Conservation (phyloP, 371 early-diverging fungal genomes). For the Mucor plumbeus region DNA sequence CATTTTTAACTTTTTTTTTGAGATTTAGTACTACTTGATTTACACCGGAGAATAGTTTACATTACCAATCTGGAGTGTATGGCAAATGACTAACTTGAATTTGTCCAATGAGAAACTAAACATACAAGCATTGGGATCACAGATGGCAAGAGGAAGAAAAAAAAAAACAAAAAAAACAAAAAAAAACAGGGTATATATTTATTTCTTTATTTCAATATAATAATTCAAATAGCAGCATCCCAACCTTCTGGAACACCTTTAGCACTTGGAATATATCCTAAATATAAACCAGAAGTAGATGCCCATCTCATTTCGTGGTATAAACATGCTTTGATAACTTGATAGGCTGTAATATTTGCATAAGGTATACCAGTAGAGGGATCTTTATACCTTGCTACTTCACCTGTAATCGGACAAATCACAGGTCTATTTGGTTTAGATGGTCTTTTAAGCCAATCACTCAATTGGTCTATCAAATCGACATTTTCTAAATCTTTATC, state of each 20-base stretch:
- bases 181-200: constrained; percentile 1
- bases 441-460: constrained; percentile 36
- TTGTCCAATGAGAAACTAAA: constrained; percentile 13
- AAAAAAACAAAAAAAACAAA: no score
- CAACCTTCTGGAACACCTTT: constrained; percentile 44
- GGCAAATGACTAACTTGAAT: constrained; percentile 18
- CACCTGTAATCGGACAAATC: constrained; percentile 70
- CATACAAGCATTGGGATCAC: background rate
- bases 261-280: constrained; percentile 37
- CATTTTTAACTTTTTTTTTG: constrained; percentile 8
- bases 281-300: constrained; percentile 32
- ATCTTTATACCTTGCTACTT: constrained; percentile 70
- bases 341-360: constrained; percentile 65
- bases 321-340: constrained; percentile 45
- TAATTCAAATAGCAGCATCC: constrained; percentile 6
- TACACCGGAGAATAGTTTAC: constrained; percentile 13
- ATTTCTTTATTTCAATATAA: background rate
- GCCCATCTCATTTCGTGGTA: constrained; percentile 53
- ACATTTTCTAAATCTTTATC: constrained; percentile 45
- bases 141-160: background rate
- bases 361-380: constrained; percentile 68
- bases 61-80: constrained; percentile 1
- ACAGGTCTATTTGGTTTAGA: constrained; percentile 45
- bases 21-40: constrained; percentile 9
- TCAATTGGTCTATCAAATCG: constrained; percentile 39